Evolutionary conservation across 2,329 filamentous ascomycete species (phyloP).

Genomic region (Magnaporthiopsis poae): DNA sequence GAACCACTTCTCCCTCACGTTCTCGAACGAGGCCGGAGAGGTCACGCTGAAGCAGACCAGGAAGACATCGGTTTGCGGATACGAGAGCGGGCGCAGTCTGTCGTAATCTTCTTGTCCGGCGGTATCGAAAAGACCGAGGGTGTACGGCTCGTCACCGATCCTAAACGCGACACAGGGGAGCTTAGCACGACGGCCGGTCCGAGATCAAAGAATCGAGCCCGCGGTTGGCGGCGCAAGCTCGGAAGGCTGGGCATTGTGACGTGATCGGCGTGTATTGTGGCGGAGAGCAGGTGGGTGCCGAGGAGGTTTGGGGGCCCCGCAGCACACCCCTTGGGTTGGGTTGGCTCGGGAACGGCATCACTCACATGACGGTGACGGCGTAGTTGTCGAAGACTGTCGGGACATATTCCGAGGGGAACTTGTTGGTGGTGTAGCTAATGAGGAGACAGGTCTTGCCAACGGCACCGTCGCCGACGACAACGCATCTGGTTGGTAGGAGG

Average conservation of each 20-base stretch:
- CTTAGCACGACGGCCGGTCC: not conserved
- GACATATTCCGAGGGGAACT: constrained; percentile 99
- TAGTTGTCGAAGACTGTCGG: constrained; percentile 99
- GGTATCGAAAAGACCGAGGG: constrained; percentile 92
- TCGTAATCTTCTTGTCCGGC: constrained; percentile 99
- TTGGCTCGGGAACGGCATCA: constrained; percentile 20
- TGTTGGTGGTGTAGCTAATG: constrained; percentile 99
- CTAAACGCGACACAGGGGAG: constrained; percentile 35
- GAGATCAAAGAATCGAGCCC: not conserved
- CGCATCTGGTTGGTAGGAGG: constrained; percentile 57
- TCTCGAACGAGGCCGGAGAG: constrained; percentile 94
- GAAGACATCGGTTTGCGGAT: constrained; percentile 97
- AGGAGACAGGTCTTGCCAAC: constrained; percentile 98
- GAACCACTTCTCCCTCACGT: constrained; percentile 98
- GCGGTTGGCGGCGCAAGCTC: not conserved
- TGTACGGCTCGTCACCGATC: constrained; percentile 98
- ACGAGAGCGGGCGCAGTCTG: constrained; percentile 87
- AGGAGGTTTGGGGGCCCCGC: not conserved
- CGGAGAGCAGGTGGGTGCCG: not conserved
- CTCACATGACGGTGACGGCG: constrained; percentile 98
- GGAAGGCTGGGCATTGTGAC: not conserved
- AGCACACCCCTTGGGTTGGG: not conserved
- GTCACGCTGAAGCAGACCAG: constrained; percentile 98
- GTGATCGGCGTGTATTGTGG: not conserved
- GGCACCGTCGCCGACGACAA: constrained; percentile 97